Conservation (phyloP, 306 rosid species). For the Pueraria montana region DNA sequence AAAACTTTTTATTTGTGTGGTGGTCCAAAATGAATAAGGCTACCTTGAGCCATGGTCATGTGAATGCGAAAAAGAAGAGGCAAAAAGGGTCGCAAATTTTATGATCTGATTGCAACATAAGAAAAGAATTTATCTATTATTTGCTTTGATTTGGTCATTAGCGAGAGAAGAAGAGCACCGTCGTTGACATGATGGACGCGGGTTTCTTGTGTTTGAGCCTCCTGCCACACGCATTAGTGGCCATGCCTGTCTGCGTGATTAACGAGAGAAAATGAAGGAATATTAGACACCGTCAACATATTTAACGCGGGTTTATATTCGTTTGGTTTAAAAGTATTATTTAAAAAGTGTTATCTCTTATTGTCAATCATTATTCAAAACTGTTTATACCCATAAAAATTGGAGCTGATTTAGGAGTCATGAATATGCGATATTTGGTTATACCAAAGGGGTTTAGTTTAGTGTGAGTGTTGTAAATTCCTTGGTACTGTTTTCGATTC, state of each 20-base stretch:
- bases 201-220: too few relatives aligned
- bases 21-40: neutral
- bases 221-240: neutral
- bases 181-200: neutral
- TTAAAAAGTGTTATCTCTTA: neutral
- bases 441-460: too few relatives aligned
- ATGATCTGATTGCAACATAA: neutral
- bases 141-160: neutral
- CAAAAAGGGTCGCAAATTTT: too few relatives aligned
- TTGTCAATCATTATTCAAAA: neutral
- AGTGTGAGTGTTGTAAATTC: too few relatives aligned
- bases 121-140: neutral
- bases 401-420: neutral
- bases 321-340: too few relatives aligned
- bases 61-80: neutral
- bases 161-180: neutral
- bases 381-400: neutral
- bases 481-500: too few relatives aligned
- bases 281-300: too few relatives aligned
- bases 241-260: neutral
- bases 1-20: too few relatives aligned
- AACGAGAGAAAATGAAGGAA: neutral
- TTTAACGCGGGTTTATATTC: neutral
- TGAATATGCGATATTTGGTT: neutral
- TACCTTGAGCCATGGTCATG: neutral